phyloP scores from a whole-genome alignment of 2,329 filamentous ascomycete species.

The Botrytis squamosa region DNA sequence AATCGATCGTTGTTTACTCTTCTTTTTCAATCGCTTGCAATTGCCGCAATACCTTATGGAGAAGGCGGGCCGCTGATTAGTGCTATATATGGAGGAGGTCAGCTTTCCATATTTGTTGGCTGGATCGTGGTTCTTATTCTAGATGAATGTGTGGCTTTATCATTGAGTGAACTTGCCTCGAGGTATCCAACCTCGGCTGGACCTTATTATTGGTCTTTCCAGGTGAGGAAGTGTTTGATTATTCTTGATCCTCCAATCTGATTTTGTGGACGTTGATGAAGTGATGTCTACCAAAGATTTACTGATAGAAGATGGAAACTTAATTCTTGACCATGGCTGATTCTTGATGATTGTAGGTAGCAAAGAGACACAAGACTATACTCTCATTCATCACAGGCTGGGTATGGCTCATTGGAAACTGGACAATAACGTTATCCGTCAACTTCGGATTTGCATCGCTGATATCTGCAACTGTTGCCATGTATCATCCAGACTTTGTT shows the following conservation, averaged over 20 bases:
- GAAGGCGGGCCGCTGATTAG: constrained; percentile 37
- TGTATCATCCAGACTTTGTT: constrained; percentile 54
- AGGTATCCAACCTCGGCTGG: constrained; percentile 76
- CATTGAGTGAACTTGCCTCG: constrained; percentile 71
- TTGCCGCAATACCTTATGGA: constrained; percentile 59
- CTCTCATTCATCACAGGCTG: constrained; percentile 73
- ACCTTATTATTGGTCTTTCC: constrained; percentile 78
- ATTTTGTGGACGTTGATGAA: neutral
- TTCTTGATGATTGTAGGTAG: constrained; percentile 44
- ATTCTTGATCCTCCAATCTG: neutral
- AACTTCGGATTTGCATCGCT: constrained; percentile 68
- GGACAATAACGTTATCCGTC: constrained; percentile 79
- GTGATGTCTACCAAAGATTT: neutral
- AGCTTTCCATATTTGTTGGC: constrained; percentile 55
- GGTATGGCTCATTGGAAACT: constrained; percentile 76
- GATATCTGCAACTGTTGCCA: constrained; percentile 50
- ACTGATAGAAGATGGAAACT: neutral
- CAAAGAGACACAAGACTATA: constrained; percentile 58
- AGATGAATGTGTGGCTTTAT: constrained; percentile 65
- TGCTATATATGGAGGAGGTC: constrained; percentile 44
- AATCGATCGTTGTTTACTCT: constrained; percentile 61
- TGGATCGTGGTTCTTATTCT: constrained; percentile 55
- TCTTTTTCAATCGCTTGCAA: constrained; percentile 60
- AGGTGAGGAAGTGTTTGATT: constrained; percentile 42
- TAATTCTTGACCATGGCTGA: neutral